These are phyloP conservation scores for Ogataea sp. DNA, from an alignment of 805 yeast species.

Conservation along the genomic window DNA sequence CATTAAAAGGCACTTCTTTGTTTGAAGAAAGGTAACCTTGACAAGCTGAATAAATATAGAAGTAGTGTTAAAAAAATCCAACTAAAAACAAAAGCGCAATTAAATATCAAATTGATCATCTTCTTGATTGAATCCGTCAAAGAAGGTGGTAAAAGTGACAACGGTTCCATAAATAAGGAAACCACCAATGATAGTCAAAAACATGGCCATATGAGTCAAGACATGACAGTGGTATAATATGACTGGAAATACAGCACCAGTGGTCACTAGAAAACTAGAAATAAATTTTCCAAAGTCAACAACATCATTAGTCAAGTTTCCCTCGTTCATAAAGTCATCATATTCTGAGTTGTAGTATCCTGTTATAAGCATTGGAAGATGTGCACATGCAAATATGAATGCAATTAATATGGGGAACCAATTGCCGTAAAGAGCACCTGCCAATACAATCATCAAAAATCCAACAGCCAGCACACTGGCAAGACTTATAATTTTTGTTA, in stretches of 20 bases:
- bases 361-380: conserved; percentile 60
- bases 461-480: conserved; percentile 82
- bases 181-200: conserved; percentile 83
- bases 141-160: conserved; percentile 72
- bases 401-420: conserved; percentile 83
- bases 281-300: conserved; percentile 73
- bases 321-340: conserved; percentile 60
- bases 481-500: conserved; percentile 70
- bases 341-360: conserved; percentile 31
- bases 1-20: no score
- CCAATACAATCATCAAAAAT: conserved; percentile 76
- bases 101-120: conserved; percentile 25
- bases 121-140: conserved; percentile 45
- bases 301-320: conserved; percentile 32
- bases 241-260: conserved; percentile 70
- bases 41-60: no score
- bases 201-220: conserved; percentile 60
- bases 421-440: conserved; percentile 81
- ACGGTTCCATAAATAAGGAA: conserved; percentile 73
- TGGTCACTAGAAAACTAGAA: conserved; percentile 67
- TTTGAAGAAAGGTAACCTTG: no score
- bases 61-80: no score
- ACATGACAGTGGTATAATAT: conserved; percentile 69
- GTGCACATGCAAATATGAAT: conserved; percentile 57
- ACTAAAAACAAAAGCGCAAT: no score